Conservation (phyloP, 2,329 filamentous ascomycete genomes). For the Xylariales sp. region DNA sequence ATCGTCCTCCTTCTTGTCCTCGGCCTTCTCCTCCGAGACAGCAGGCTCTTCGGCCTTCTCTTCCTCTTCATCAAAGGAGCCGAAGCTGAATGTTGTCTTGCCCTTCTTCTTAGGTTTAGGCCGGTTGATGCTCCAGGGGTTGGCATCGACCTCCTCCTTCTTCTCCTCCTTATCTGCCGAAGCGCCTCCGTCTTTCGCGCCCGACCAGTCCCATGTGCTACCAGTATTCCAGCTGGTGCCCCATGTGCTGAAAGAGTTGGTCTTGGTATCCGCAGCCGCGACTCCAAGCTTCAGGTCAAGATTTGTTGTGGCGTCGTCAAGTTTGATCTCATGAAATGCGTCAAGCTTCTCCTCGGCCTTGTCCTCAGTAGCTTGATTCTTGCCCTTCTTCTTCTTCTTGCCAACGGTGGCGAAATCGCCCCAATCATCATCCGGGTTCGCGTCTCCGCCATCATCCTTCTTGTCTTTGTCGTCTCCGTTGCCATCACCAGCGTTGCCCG, state of each 20-base stretch:
- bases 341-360: conserved; percentile 33
- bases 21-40: conserved; percentile 17
- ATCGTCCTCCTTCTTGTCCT: conserved; percentile 27
- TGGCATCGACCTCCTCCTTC: conserved; percentile 37
- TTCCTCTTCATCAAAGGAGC: conserved; percentile 35
- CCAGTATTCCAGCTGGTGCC: conserved; percentile 56
- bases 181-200: conserved; percentile 25
- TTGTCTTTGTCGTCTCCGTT: conserved; percentile 34
- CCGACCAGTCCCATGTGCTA: conserved; percentile 39
- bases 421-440: conserved; percentile 47
- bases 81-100: conserved; percentile 42
- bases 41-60: conserved; percentile 27
- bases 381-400: conserved; percentile 54
- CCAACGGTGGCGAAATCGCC: conserved; percentile 38
- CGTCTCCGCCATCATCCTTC: conserved; percentile 34
- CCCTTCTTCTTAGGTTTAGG: conserved; percentile 50
- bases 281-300: conserved; percentile 49
- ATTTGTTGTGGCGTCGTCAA: conserved; percentile 56
- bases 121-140: conserved; percentile 44
- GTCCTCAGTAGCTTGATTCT: conserved; percentile 34
- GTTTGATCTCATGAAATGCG: conserved; percentile 22
- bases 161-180: conserved; percentile 36
- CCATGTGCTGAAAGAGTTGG: conserved; percentile 49
- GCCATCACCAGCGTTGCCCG: conserved; percentile 28
- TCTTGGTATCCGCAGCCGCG: conserved; percentile 35